Conservation (phyloP, 225 moss, liverwort and hornwort genomes). For the Neckera pumila region DNA sequence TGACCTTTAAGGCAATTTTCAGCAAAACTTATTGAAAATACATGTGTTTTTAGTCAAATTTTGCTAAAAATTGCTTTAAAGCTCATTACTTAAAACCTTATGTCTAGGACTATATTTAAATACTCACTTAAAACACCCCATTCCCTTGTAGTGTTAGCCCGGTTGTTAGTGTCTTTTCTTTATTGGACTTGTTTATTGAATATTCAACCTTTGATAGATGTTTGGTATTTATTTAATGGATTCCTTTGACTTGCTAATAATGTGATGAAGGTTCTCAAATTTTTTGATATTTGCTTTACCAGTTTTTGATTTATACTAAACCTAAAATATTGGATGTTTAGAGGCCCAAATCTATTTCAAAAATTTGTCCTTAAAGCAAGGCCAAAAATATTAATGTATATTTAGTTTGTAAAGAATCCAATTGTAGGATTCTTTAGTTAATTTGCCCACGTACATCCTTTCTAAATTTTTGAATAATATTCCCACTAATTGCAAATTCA, state of each 20-base stretch:
- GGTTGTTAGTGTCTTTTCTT: not conserved
- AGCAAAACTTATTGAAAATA: no score
- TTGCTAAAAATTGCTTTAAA: no score
- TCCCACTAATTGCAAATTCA: no score
- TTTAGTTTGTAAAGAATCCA: not conserved
- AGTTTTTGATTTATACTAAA: not conserved
- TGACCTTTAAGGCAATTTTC: no score
- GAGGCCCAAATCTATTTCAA: accelerated
- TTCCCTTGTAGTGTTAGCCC: no score
- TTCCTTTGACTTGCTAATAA: not conserved
- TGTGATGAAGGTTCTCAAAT: no score
- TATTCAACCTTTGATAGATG: not conserved
- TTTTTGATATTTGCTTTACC: not conserved
- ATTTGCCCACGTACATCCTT: accelerated
- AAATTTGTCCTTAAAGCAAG: accelerated
- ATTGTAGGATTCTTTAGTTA: accelerated
- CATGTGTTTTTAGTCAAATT: no score
- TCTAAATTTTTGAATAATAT: not conserved
- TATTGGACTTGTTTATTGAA: not conserved
- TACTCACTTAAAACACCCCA: no score
- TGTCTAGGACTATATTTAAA: no score
- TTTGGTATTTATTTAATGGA: not conserved
- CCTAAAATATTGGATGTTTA: not conserved
- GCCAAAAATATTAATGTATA: not conserved
- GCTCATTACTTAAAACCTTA: no score